A percentile compares a stretch with the other conserved stretches of the same genome.
phyloP scores from a whole-genome alignment of 768 basidiomycete genomes.

The Ramaria sp. region DNA sequence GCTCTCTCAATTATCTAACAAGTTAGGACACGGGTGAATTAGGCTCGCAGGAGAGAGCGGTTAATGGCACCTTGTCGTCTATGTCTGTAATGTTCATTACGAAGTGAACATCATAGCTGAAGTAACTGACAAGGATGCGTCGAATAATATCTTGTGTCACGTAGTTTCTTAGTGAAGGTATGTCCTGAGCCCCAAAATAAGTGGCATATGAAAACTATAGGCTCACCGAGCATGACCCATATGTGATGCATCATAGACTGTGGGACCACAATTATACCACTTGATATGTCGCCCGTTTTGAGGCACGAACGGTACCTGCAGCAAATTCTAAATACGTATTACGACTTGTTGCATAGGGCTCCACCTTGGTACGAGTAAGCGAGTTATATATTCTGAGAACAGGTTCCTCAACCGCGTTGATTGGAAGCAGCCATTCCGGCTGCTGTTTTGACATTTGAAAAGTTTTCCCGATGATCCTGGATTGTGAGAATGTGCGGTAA shows the following conservation, averaged over 20 bases:
- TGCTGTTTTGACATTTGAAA: slow-evolving; percentile 8
- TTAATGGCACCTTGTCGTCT: slow-evolving; percentile 78
- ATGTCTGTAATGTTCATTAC: slow-evolving; percentile 99
- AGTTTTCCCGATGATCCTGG: not conserved
- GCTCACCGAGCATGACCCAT: slow-evolving; percentile 94
- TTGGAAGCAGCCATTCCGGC: slow-evolving; percentile 37
- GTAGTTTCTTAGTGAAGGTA: slow-evolving; percentile 63
- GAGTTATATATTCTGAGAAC: slow-evolving; percentile 86
- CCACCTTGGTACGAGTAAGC: slow-evolving; percentile 80
- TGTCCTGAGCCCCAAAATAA: not conserved
- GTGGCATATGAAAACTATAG: not conserved
- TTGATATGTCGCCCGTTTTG: slow-evolving; percentile 65
- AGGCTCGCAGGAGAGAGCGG: slow-evolving; percentile 18
- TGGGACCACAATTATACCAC: slow-evolving; percentile 99
- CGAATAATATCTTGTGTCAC: slow-evolving; percentile 89
- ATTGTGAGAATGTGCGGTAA: not conserved
- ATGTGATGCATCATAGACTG: slow-evolving; percentile 96
- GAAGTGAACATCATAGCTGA: slow-evolving; percentile 95
- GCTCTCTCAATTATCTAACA: slow-evolving; percentile 88
- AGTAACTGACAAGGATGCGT: slow-evolving; percentile 88
- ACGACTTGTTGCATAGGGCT: slow-evolving; percentile 4
- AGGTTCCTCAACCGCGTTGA: slow-evolving; percentile 42
- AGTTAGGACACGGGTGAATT: not conserved
- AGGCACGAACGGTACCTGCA: slow-evolving; percentile 69
- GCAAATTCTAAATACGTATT: not conserved